phyloP scores from a whole-genome alignment of 306 rosid genomes.

The Ammopiptanthus mongolicus region DNA sequence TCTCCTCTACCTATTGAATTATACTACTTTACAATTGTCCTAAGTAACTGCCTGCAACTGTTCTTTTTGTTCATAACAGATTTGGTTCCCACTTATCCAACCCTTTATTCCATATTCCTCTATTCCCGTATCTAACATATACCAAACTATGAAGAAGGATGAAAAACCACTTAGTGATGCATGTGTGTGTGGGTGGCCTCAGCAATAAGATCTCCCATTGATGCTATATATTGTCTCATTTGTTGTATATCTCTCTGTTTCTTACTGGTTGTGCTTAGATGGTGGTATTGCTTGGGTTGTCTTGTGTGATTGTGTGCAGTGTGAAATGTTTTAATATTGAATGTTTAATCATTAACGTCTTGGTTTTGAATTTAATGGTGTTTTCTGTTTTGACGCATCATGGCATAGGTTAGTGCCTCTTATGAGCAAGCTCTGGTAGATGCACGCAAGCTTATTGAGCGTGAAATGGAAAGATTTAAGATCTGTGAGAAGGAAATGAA shows the following conservation, averaged over 20 bases:
- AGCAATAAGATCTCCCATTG: too few species aligned
- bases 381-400: conserved; percentile 34
- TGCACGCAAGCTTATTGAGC: conserved; percentile 76
- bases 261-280: not conserved
- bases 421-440: conserved; percentile 90
- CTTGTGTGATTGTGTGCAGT: not conserved
- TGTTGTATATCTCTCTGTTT: not conserved
- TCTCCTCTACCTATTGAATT: too few species aligned
- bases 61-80: too few species aligned
- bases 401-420: conserved; percentile 82
- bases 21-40: too few species aligned
- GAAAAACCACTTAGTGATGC: too few species aligned
- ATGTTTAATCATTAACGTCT: not conserved
- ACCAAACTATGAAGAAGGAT: too few species aligned
- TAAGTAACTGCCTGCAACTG: too few species aligned
- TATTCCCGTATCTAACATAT: too few species aligned
- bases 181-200: too few species aligned
- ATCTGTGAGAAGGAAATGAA: conserved; percentile 86
- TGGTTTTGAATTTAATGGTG: conserved; percentile 22
- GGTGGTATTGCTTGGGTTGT: not conserved
- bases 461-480: conserved; percentile 90
- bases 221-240: too few species aligned
- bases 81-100: too few species aligned
- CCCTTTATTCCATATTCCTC: too few species aligned
- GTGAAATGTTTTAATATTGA: not conserved